These are phyloP conservation scores for Spinacia oleracea DNA, from an alignment of 179 eudicot species.

Conservation along the genomic window DNA sequence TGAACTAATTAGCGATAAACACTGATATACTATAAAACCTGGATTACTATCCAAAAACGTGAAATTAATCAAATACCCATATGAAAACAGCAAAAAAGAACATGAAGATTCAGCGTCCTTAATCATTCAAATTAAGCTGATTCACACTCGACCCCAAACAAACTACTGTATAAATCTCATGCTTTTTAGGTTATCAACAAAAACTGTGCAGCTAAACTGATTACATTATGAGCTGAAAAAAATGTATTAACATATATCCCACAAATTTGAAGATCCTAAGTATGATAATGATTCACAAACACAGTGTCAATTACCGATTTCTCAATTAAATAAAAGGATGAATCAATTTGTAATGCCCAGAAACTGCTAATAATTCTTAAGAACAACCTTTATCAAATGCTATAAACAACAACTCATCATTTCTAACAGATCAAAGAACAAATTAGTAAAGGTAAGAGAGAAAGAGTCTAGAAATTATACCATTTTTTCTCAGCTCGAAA, in stretches of 20 bases:
- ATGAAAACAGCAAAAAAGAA: too few species aligned
- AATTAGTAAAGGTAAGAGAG: not conserved
- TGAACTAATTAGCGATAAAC: too few species aligned
- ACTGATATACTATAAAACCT: too few species aligned
- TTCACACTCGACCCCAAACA: not conserved
- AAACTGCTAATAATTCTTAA: not conserved
- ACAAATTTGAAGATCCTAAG: too few species aligned
- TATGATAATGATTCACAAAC: too few species aligned
- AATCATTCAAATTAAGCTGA: not conserved
- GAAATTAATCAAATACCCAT: too few species aligned
- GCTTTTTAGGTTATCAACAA: not conserved
- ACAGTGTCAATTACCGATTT: not conserved
- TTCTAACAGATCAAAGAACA: not conserved
- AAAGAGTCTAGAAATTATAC: not conserved
- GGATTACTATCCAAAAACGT: too few species aligned
- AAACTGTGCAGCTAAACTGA: too few species aligned
- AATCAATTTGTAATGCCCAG: not conserved
- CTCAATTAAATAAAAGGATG: not conserved
- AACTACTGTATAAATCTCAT: not conserved
- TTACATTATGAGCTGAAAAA: too few species aligned
- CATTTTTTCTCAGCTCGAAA: constrained; percentile 20
- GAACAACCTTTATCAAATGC: not conserved
- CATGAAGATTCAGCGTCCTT: too few species aligned
- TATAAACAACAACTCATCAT: not conserved
- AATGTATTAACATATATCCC: too few species aligned